phyloP scores from a whole-genome alignment of 1,284 basidiomycete species.

The Marasmius oreades region DNA sequence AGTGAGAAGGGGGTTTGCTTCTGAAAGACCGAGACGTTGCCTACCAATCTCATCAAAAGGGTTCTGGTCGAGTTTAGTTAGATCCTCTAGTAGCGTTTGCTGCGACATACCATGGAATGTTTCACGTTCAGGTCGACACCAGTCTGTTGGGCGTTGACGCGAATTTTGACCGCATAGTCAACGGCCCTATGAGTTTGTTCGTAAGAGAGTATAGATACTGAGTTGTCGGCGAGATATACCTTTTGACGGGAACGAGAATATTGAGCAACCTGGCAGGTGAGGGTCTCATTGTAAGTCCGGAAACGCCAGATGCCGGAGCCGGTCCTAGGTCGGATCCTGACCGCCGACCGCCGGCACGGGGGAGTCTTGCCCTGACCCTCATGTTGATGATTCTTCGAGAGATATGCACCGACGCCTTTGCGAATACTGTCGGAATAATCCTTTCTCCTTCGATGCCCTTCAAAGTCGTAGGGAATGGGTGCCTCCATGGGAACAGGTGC shows the following conservation, averaged over 20 bases:
- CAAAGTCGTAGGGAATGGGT: too few relatives aligned
- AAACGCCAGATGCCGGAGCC: not conserved
- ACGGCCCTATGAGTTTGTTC: constrained; percentile 48
- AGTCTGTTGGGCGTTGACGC: constrained; percentile 88
- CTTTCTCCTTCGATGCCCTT: too few relatives aligned
- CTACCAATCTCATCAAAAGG: constrained; percentile 95
- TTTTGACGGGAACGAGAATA: constrained; percentile 90
- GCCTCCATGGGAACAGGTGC: too few relatives aligned
- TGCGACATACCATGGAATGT: constrained; percentile 84
- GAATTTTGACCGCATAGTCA: constrained; percentile 91
- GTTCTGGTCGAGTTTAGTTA: constrained; percentile 54
- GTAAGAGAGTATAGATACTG: constrained; percentile 3
- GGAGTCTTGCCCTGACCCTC: too few relatives aligned
- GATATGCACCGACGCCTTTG: too few relatives aligned
- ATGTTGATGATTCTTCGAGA: too few relatives aligned
- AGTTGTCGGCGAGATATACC: constrained; percentile 47
- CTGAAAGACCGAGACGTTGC: constrained; percentile 23
- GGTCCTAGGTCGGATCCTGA: too few relatives aligned
- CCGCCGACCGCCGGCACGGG: too few relatives aligned
- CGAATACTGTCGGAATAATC: too few relatives aligned
- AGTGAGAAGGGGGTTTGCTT: not conserved
- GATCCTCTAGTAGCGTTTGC: not conserved
- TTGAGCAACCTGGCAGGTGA: constrained; percentile 72
- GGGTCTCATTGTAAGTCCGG: constrained; percentile 57
- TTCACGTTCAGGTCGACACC: constrained; percentile 94